Base-by-base conservation (phyloP, 1,284 basidiomycete species). In the Cutaneotrichosporon sp. region DNA sequence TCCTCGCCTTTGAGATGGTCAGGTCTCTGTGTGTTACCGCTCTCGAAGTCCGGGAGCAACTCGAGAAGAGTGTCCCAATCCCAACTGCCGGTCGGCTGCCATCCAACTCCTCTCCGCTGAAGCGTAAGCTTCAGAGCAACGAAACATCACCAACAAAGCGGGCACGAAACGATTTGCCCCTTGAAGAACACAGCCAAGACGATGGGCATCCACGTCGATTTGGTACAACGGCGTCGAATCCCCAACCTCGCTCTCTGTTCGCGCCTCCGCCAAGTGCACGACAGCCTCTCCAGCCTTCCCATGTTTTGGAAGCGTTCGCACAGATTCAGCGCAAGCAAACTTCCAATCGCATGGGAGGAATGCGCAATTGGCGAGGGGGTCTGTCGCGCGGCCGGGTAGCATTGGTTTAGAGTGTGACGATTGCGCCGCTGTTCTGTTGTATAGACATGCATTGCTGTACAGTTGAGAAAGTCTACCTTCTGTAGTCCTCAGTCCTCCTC, bases 1-100 rank as follows among this genome's bases (percentile, higher is more conserved):
- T 97, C 76, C 81, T 97, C 26, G 88, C 91, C 0, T 97, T 96
- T 73, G 93, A 97, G 74, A 93, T 96, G 84, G 93, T 97, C 29
- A 84, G 92, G 35, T 88, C 89, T 3, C 80, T 97, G 33, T 94
- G 91, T 5, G 80, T 92, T 38, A 88, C 87, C 1, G 90, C 88
- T 1, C 79, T 91, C 22, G 83, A 86, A 32, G 85, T 93, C 59
- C 58, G 72, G 16, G 68, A 71, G 46, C 63, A 64, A 49, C 49
- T 69, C 31, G 66, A 68, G 34, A 51, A 55, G 43, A 52, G 52
- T 22, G 51, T 16, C 16, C 22, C 61, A 16, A 54, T 61, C 19
- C 32, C 52, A 12, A 33, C 42, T 12, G 29, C 25, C 8, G 41
- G 41, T 29, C 45, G 48, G 4, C 44, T 39, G 32, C 19, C 51